A percentile compares a stretch with the other conserved stretches of the same genome.
These are phyloP conservation scores for Dentipellis sp. DNA, from an alignment of 768 basidiomycete genomes.

Conservation along the genomic window DNA sequence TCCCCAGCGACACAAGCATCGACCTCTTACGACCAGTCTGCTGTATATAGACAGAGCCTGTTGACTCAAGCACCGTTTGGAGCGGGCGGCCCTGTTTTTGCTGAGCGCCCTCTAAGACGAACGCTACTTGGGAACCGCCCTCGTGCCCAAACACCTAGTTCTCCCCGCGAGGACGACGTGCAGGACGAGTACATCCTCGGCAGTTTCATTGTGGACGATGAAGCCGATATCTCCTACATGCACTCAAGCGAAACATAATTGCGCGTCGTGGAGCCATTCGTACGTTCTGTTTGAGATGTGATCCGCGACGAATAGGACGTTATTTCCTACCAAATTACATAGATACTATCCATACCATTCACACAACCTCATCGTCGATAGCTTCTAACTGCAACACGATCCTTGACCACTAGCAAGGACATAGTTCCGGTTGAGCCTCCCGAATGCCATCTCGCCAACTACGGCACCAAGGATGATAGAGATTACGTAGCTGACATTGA, in stretches of 20 bases:
- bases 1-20: conserved; percentile 59
- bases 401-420: too few relatives aligned
- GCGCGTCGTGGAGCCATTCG: too few relatives aligned
- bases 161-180: conserved; percentile 45
- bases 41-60: conserved; percentile 62
- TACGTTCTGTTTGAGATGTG: too few relatives aligned
- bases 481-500: too few relatives aligned
- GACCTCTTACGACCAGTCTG: conserved; percentile 63
- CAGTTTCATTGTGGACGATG: conserved; percentile 77
- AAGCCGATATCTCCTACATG: conserved; percentile 51
- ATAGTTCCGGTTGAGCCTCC: too few relatives aligned
- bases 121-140: conserved; percentile 11
- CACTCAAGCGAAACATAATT: conserved; percentile 14
- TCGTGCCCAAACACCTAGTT: conserved; percentile 32
- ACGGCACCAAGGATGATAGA: too few relatives aligned
- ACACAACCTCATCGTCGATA: too few relatives aligned
- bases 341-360: too few relatives aligned
- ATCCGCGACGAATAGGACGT: too few relatives aligned
- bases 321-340: too few relatives aligned
- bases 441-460: too few relatives aligned
- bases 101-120: conserved; percentile 35
- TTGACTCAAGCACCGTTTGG: conserved; percentile 51
- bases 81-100: conserved; percentile 42
- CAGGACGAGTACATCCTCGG: conserved; percentile 62
- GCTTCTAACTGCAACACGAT: too few relatives aligned